Evolutionary conservation across 2,329 filamentous ascomycete genomes (phyloP).

Genomic region (Leptographium wingfieldii): DNA sequence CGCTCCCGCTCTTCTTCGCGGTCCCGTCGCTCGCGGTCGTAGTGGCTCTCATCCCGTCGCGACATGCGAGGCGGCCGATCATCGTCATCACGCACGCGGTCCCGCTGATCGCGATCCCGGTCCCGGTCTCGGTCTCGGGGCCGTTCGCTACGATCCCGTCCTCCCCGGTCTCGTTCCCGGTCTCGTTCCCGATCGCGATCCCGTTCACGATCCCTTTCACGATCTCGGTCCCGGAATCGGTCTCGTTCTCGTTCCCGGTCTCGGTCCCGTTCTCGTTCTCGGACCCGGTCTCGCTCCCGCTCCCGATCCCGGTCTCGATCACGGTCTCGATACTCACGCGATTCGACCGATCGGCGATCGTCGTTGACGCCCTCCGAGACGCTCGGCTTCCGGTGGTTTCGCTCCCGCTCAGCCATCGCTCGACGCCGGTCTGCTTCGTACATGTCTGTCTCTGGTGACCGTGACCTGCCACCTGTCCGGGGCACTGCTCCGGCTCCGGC

Average conservation of each 20-base stretch:
- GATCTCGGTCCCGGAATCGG: constrained; percentile 20
- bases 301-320: constrained; percentile 25
- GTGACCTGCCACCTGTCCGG: constrained; percentile 47
- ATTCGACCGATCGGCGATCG: constrained; percentile 29
- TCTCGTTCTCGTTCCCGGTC: constrained; percentile 20
- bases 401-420: constrained; percentile 85
- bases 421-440: constrained; percentile 94
- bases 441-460: constrained; percentile 81
- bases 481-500: not conserved
- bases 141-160: constrained; percentile 19
- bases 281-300: constrained; percentile 19
- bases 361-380: constrained; percentile 50
- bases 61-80: constrained; percentile 36
- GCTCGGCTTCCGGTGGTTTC: constrained; percentile 74
- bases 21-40: constrained; percentile 77
- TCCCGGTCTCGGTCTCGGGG: constrained; percentile 34
- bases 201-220: constrained; percentile 24
- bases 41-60: constrained; percentile 53
- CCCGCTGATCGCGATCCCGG: constrained; percentile 21
- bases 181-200: constrained; percentile 20
- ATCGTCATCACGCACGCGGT: constrained; percentile 27
- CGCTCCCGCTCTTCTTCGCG: constrained; percentile 85
- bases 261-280: constrained; percentile 23
- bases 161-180: constrained; percentile 23
- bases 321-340: constrained; percentile 19